Evolutionary conservation across 495 filamentous ascomycete species (phyloP).

Genomic region (Penicillium simplicissimum): DNA sequence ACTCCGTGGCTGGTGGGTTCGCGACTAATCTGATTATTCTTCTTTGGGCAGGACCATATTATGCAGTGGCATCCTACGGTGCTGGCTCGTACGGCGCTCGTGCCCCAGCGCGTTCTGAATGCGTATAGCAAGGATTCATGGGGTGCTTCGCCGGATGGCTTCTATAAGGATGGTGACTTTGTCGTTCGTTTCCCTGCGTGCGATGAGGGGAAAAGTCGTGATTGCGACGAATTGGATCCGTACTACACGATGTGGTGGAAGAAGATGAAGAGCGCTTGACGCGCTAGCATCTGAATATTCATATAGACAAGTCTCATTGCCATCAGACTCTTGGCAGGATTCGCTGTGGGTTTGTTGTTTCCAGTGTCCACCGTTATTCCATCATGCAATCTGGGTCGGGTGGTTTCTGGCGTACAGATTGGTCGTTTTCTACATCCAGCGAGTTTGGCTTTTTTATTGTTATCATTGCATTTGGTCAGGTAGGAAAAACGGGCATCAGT

Average conservation of each 20-base stretch:
- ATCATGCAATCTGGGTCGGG: conserved; percentile 6
- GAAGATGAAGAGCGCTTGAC: conserved; percentile 29
- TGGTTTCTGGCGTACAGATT: conserved; percentile 10
- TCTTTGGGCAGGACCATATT: conserved; percentile 67
- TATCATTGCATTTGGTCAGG: conserved; percentile 14
- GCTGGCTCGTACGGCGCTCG: conserved; percentile 78
- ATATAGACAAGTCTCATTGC: background rate
- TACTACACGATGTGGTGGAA: conserved; percentile 53
- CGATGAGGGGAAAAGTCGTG: conserved; percentile 48
- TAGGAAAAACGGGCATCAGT: conserved; percentile 22
- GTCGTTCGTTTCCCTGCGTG: conserved; percentile 76
- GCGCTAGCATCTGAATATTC: background rate
- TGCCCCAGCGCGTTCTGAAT: conserved; percentile 82
- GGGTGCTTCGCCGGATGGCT: conserved; percentile 46
- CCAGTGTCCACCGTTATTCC: background rate
- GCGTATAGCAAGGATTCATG: conserved; percentile 62
- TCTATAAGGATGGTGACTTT: conserved; percentile 78
- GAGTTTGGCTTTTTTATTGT: conserved; percentile 6
- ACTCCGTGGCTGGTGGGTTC: background rate
- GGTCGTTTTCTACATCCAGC: conserved; percentile 18
- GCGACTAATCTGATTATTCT: conserved; percentile 1
- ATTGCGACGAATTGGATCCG: conserved; percentile 70
- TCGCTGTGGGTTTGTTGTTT: background rate
- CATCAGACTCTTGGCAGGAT: background rate
- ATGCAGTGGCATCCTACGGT: conserved; percentile 99